Base-by-base conservation (phyloP, 1,139 yeast species). In the Candida tunisiensis region DNA sequence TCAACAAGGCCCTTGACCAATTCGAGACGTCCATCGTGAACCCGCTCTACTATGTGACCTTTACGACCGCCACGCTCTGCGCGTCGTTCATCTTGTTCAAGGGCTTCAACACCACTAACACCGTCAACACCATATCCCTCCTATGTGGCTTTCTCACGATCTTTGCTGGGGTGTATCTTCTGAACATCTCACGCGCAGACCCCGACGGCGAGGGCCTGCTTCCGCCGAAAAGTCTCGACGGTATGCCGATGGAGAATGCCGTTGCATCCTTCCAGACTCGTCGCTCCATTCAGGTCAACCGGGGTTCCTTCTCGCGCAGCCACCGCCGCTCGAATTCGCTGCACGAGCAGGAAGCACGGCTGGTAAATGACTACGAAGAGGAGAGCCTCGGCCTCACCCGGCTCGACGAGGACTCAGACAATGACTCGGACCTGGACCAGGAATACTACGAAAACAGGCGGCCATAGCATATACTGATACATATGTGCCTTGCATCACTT, bases 1-100 rank as follows among this genome's bases (percentile, higher is more conserved):
- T 82, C 61, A 82, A 82, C 61, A 82, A 80, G 56, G 94, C 94
- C 0, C 62, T 82, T 44, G 94, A 85, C 42, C 93, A 79, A 50
- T 82, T 80, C 44, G 94, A 82, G 47, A 82, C 94, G 3, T 79
- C 93, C 1, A 78, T 83, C 38, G 94, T 82, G 31, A 82, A 83
- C 50, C 94, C 94, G 18, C 60, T 82, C 35, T 82, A 82, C 55
- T 82, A 83, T 45, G 95, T 82, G 31, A 74, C 93, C 0, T 83
- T 82, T 54, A 82, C 95, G 22, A 82, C 94, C 1, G 80, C 79
- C 31, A 83, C 94, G 0, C 62, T 82, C 40, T 62, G 69, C 30
- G 94, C 95, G 1, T 79, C 93, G 20, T 83, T 83, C 49, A 75
- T 83, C 37, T 59, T 82, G 32, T 83, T 82, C 55, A 65, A 74